Conservation (phyloP, 768 basidiomycete species). For the Pisolithus orientalis region DNA sequence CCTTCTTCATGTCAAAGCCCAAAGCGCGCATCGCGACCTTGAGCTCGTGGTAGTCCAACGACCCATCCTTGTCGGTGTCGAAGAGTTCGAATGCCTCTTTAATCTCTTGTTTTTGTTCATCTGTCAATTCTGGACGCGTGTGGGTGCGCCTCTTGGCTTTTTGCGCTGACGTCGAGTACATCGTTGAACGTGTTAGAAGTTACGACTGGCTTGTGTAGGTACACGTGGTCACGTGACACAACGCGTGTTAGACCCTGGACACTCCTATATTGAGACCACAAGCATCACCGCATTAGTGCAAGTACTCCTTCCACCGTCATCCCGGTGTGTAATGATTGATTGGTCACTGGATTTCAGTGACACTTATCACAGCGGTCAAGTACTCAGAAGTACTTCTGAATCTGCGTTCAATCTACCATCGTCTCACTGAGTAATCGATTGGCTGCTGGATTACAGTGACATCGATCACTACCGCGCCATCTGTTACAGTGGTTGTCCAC, state of each 20-base stretch:
- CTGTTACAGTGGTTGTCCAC: not conserved
- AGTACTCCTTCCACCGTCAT: no score
- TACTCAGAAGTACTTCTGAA: no score
- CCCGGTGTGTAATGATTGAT: no score
- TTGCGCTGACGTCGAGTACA: conserved; percentile 59
- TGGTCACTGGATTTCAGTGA: no score
- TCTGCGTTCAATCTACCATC: not conserved
- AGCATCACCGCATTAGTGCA: not conserved
- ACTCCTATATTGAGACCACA: not conserved
- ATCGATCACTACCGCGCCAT: not conserved
- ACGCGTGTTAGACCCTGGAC: conserved; percentile 27
- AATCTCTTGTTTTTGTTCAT: conserved; percentile 92
- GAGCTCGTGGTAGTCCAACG: conserved; percentile 95
- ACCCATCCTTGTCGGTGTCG: conserved; percentile 97
- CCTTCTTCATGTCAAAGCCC: conserved; percentile 98
- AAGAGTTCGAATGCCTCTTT: conserved; percentile 99
- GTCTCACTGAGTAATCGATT: not conserved
- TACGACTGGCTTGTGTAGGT: not conserved
- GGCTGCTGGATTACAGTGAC: no score
- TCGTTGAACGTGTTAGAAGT: conserved; percentile 9
- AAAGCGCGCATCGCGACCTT: conserved; percentile 98
- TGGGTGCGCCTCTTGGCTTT: conserved; percentile 74
- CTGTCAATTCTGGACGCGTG: conserved; percentile 74
- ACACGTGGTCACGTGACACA: conserved; percentile 19
- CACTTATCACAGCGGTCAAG: no score